Base-by-base conservation (phyloP, 352 stramenopile species). In the Globisporangium cederbergense region DNA sequence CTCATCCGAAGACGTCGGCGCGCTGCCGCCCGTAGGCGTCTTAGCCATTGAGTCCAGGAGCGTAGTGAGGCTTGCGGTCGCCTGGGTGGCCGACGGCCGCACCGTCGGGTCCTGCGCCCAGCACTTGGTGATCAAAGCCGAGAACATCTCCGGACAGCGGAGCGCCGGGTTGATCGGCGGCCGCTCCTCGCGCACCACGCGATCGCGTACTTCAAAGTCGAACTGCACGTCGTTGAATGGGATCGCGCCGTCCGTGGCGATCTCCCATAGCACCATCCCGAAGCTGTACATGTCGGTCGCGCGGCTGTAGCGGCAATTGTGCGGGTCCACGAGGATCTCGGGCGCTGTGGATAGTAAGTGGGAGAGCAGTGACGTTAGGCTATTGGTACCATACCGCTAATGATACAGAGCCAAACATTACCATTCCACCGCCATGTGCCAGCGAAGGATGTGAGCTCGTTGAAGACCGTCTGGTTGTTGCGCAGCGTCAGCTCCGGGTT, bases 281-380 rank as follows among this genome's bases (percentile, higher is more conserved):
- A 91, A 91, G 75, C 80, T 89, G 66, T 89, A 91, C 62, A 91
- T 79, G 64, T 91, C 82, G 30, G 82, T 89, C 56, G 82, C 80
- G 22, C 82, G 80, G 60, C 87, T 89, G 60, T 86, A 91, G 38
- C 72, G 72, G 62, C 78, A 89, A 46, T 88, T 75, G 64, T 83
- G 79, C 40, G 82, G 76, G 66, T 91, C 79, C 40, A 65, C 65
- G 75, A 91, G 86, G 56, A 91, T 81, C 57, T 91, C 82, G 0
- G 82, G 82, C 1, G 82, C 79, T 30, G 78, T 40, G 73, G 9
- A 70, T 82, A 50, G 10, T 14, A 46, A 16, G 13, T 13, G 3
- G 45, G 16, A 42, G 4, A 30, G 11, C 14, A 52, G 18, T 22
- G 10, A 8, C 20, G 46, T 65, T 28, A 65, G 38, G 38, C 45